A percentile compares a stretch with the other conserved stretches of the same genome.
These are phyloP conservation scores for Candida boidinii DNA, from an alignment of 805 yeast species.

Conservation along the genomic window DNA sequence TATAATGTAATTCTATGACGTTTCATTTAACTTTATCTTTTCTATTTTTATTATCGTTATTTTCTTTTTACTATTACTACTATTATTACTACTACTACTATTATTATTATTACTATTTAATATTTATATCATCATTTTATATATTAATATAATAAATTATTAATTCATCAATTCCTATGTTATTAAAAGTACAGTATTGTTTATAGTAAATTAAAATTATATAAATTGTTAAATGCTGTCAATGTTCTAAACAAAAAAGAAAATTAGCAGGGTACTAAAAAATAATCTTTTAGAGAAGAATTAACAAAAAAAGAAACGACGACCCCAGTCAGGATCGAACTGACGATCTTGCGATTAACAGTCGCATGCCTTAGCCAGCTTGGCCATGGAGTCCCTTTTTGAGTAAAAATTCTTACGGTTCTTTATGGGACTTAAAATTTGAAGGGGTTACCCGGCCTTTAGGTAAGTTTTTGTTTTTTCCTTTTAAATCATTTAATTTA, in stretches of 20 bases:
- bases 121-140: no score
- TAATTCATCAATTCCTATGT: not conserved
- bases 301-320: not conserved
- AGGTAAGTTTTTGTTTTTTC: no score
- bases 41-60: no score
- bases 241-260: no score
- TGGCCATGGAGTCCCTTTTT: conserved; percentile 42
- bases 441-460: no score
- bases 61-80: not conserved
- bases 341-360: conserved; percentile 47
- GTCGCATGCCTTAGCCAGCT: conserved; percentile 44
- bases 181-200: not conserved
- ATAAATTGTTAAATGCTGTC: no score
- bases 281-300: not conserved
- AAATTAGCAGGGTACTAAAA: not conserved
- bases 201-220: not conserved
- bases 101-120: not conserved
- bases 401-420: no score
- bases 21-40: no score
- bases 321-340: conserved; percentile 30
- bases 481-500: no score
- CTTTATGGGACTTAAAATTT: no score
- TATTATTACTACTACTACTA: not conserved
- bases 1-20: no score
- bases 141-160: no score